Evolutionary conservation across 192 early-diverging fungal genomes (phyloP), one percentile per base, ranked within the genome.

Genomic region (Borealophlyctis nickersoniae): DNA sequence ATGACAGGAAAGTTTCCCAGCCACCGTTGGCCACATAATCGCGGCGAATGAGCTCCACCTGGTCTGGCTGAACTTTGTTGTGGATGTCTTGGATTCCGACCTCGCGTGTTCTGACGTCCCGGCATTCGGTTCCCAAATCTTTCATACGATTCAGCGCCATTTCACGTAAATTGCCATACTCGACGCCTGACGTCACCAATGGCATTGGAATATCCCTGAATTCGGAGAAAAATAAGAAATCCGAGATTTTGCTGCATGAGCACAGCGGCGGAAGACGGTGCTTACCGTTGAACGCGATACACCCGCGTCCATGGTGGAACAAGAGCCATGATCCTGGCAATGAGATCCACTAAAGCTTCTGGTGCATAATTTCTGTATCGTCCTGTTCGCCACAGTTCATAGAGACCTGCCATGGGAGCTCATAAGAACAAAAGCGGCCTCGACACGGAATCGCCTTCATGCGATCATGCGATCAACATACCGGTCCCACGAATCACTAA

Each of bases 281-380:
- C 63, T 27, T 66, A 81, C 80, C 96, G 87, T 73, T 99, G 96
- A 30, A 99, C 95, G 58, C 96, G 88, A 72, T 99, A 99, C 24
- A 99, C 87, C 63, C 96, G 90, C 0, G 94, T 96, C 97, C 97
- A 99, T 63, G 97, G 97, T 54, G 97, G 97, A 1, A 99, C 93
- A 51, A 99, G 73, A 0, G 95, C 94, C 54, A 99, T 70, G 52
- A 99, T 98, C 11, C 89, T 84, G 0, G 97, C 97, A 0, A 97
- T 88, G 30, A 99, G 75, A 73, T 99, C 97, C 13, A 99, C 89
- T 13, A 99, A 86, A 5, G 92, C 93, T 58, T 92, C 90, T 29
- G 97, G 97, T 49, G 95, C 86, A 72, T 99, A 99, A 76, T 96
- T 99, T 72, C 92, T 87, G 86, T 97, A 99, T 30, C 96, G 78